Conservation (phyloP, 345 rosid genomes). For the Salix viminalis region DNA sequence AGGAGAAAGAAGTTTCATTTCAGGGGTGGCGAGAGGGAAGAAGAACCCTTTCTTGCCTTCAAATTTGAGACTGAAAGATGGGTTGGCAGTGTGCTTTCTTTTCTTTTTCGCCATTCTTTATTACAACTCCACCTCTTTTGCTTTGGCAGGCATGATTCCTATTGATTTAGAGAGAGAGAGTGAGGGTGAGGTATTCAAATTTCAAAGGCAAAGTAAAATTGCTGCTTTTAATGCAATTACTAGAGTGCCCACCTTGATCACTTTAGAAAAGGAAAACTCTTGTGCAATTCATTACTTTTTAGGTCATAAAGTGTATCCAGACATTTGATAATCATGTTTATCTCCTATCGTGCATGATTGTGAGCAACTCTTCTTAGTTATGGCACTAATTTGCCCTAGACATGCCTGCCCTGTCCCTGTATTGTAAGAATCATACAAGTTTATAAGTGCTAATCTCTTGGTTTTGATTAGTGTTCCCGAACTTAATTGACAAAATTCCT, state of each 20-base stretch:
- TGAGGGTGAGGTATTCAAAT: constrained; percentile 17
- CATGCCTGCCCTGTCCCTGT: constrained; percentile 35
- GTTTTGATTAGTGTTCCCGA: no score
- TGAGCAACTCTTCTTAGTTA: constrained; percentile 11
- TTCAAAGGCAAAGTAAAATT: constrained; percentile 44
- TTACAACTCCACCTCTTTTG: constrained; percentile 36
- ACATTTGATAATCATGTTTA: constrained; percentile 30
- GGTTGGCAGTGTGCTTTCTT: constrained; percentile 39
- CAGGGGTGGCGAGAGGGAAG: not conserved
- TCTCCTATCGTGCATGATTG: constrained; percentile 16
- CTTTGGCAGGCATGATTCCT: constrained; percentile 52
- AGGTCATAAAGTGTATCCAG: constrained; percentile 2
- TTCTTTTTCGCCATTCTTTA: constrained; percentile 41
- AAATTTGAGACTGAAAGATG: constrained; percentile 29
- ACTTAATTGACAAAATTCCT: no score
- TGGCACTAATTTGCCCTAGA: constrained; percentile 9
- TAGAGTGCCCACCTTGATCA: constrained; percentile 28
- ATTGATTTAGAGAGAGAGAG: constrained; percentile 28
- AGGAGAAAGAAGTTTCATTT: constrained; percentile 6
- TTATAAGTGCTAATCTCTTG: not conserved
- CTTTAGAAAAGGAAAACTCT: constrained; percentile 8
- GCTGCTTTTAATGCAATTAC: constrained; percentile 53
- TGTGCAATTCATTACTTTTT: constrained; percentile 7
- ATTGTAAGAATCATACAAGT: constrained; percentile 15
- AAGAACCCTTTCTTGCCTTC: constrained; percentile 17